Evolutionary conservation across 2,329 filamentous ascomycete genomes (phyloP).

Genomic region (Epichloe aotearoae): DNA sequence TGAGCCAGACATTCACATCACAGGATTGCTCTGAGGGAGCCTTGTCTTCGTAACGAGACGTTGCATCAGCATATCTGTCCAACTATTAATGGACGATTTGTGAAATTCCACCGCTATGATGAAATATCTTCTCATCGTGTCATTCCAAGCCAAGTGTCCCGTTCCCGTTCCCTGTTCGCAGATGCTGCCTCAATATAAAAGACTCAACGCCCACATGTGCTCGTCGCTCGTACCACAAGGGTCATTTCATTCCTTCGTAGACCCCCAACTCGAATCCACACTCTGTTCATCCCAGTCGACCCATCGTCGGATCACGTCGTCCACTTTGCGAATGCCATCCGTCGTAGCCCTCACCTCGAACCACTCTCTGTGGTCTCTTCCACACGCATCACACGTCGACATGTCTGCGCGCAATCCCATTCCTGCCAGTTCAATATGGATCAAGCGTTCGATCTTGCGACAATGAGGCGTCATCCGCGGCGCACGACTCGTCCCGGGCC

Average conservation of each 20-base stretch:
- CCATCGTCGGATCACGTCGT: slow-evolving; percentile 69
- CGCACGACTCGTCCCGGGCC: slow-evolving; percentile 14
- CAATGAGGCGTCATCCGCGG: slow-evolving; percentile 70
- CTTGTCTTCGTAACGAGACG: no score
- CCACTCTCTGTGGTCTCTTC: slow-evolving; percentile 83
- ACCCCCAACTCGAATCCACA: neutral
- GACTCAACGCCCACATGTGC: neutral
- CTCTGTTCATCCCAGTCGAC: slow-evolving; percentile 63
- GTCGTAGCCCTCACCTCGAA: slow-evolving; percentile 74
- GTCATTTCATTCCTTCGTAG: neutral
- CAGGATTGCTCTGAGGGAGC: no score
- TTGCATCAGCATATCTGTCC: no score
- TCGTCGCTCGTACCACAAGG: neutral
- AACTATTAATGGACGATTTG: no score
- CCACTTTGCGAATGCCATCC: slow-evolving; percentile 52
- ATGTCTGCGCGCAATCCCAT: slow-evolving; percentile 40
- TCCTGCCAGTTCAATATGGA: slow-evolving; percentile 76
- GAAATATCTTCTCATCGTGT: no score
- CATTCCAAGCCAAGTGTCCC: no score
- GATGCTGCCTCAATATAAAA: no score
- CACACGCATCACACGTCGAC: slow-evolving; percentile 60
- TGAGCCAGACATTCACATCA: no score
- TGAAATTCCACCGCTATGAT: no score
- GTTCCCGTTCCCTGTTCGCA: no score
- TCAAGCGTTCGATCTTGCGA: slow-evolving; percentile 75